Conservation (phyloP, 2,329 filamentous ascomycete genomes). For the Huntiella bhutanensis region DNA sequence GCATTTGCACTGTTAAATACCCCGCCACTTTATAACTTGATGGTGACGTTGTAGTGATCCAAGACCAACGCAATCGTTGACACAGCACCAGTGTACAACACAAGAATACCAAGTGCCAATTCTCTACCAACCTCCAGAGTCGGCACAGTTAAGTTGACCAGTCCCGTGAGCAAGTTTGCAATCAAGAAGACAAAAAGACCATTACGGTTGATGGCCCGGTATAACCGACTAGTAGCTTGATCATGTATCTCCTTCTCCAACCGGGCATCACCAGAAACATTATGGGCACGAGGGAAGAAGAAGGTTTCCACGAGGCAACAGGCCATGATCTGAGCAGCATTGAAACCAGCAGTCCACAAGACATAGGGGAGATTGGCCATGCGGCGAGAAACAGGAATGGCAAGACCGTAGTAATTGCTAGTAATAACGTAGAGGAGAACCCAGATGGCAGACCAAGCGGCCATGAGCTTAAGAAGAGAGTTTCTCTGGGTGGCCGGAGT, state of each 20-base stretch:
- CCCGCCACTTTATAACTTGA: conserved; percentile 39
- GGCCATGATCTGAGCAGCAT: conserved; percentile 59
- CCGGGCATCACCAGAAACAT: conserved; percentile 16
- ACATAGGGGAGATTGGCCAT: conserved; percentile 88
- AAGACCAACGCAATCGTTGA: conserved; percentile 48
- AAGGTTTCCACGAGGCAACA: conserved; percentile 62
- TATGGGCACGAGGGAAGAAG: conserved; percentile 42
- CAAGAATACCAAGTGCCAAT: conserved; percentile 53
- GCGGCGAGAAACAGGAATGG: conserved; percentile 63
- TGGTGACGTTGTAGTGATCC: conserved; percentile 46
- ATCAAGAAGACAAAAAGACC: conserved; percentile 69
- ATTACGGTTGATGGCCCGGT: conserved; percentile 74
- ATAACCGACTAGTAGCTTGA: conserved; percentile 59
- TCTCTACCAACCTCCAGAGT: conserved; percentile 53
- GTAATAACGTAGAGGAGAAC: conserved; percentile 51
- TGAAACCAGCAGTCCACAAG: conserved; percentile 83
- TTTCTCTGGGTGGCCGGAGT: conserved; percentile 25
- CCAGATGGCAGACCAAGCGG: conserved; percentile 49
- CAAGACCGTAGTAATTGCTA: conserved; percentile 49
- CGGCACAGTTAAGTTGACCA: conserved; percentile 71
- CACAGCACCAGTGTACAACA: conserved; percentile 50
- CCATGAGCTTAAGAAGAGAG: conserved; percentile 43
- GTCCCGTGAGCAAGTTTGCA: conserved; percentile 74
- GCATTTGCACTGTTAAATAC: background rate
- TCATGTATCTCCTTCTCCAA: conserved; percentile 42